Evolutionary conservation across 441 rosid species (phyloP), one percentile per base, ranked within the genome.

Genomic region (Breynia disticha): DNA sequence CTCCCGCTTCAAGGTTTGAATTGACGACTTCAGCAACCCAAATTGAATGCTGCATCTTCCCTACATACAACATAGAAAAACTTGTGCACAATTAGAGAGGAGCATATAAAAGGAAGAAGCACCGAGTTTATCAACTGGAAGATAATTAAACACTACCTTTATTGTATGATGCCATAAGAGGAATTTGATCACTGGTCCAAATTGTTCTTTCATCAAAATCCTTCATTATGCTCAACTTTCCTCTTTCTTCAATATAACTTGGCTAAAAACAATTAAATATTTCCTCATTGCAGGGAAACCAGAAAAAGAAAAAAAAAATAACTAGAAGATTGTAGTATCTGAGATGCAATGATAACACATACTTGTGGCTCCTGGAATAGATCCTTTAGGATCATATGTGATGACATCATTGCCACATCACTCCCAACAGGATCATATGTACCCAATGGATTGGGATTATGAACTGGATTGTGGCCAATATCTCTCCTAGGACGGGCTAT

Each of bases 31-130:
- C 95, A 59, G 75, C 86, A 61, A 76, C 86, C 97, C 97, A 93
- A 67, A 93, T 73, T 22, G 99, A 84, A 69, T 89, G 99, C 50
- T 93, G 99, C 88, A 82, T 75, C 83, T 84, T 87, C 70, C 87
- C 99, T 93, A 83, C 67, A 72, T 49, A 55, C 18, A 24, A 60
- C 48, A 55, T 45, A 1, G 48, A 53, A 41, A 53, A 59, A 35
- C 32, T 58, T 63, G 50, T 63, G 51, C 52, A 59, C 19, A 68
- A 51, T 56, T 61, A 57, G 48, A 52, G 45, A 46, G 15, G 38
- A 13, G 16, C 54, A 16, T 19, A 48, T 24, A 46, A 52, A 24
- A 61, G 11, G 38, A 11, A 18, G 44, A 16, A 18, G 52, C 35
- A 28, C 35, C 3, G 35, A 28, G 8, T 49, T 47, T 49, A 60